A percentile compares a stretch with the other conserved stretches of the same genome.
Evolutionary conservation across 331 rosid genomes (phyloP).

Genomic region (Cydonia oblonga): DNA sequence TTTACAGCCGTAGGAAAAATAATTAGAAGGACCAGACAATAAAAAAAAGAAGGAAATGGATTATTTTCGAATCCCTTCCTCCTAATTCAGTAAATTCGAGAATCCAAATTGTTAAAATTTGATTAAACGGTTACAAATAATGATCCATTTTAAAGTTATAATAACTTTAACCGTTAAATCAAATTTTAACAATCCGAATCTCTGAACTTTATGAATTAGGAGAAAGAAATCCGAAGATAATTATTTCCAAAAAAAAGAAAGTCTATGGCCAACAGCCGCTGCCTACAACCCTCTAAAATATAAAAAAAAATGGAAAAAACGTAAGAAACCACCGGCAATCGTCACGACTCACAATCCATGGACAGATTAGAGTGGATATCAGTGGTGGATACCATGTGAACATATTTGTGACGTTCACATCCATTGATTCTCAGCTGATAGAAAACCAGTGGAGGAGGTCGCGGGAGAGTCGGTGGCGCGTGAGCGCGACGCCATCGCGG

Average conservation of each 20-base stretch:
- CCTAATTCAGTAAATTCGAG: no score
- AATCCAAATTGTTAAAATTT: no score
- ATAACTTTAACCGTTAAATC: no score
- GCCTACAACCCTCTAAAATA: conserved; percentile 16
- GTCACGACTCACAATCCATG: neutral
- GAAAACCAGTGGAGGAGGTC: conserved; percentile 59
- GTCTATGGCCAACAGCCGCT: conserved; percentile 5
- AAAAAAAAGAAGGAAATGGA: no score
- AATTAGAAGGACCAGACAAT: neutral
- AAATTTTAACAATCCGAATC: no score
- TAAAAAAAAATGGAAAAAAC: neutral
- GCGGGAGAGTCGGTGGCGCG: conserved; percentile 36
- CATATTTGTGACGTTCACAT: neutral
- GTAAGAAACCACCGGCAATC: conserved; percentile 7
- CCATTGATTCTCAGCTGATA: conserved; percentile 20
- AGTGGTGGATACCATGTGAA: neutral
- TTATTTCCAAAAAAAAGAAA: no score
- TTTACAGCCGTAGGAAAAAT: conserved; percentile 37
- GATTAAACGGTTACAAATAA: no score
- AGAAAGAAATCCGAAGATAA: no score
- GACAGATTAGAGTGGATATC: neutral
- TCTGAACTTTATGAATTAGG: no score
- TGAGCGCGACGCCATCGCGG: conserved; percentile 37
- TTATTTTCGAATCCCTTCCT: no score
- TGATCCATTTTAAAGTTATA: no score